Evolutionary conservation across 2,329 filamentous ascomycete genomes (phyloP).

Genomic region (Cercospora canescens): DNA sequence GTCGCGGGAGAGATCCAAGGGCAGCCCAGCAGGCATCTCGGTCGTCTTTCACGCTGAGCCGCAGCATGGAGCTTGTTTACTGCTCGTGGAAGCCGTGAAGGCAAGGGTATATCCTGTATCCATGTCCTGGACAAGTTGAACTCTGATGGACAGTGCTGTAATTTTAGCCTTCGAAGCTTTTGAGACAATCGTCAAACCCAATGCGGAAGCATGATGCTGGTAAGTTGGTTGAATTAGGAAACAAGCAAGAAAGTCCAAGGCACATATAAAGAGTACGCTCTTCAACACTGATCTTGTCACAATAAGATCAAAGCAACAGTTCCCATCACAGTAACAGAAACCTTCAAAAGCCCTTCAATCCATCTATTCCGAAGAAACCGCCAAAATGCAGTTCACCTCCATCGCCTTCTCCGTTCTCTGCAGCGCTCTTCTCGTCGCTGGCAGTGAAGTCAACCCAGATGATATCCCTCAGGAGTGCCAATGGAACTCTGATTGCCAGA

Average conservation of each 20-base stretch:
- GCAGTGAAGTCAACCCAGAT: background rate
- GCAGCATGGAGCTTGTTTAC: background rate
- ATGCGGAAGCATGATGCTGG: background rate
- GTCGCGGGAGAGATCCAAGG: background rate
- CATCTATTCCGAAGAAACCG: background rate
- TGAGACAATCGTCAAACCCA: background rate
- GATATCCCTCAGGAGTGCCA: background rate
- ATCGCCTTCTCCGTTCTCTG: background rate
- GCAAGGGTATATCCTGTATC: background rate
- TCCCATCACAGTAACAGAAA: background rate
- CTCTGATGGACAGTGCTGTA: background rate
- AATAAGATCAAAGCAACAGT: background rate
- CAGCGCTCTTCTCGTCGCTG: background rate
- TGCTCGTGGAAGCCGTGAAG: background rate
- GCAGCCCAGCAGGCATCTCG: background rate
- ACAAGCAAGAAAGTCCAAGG: background rate
- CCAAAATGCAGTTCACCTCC: background rate
- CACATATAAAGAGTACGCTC: background rate
- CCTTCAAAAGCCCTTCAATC: background rate
- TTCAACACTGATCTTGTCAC: background rate
- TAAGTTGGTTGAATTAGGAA: background rate
- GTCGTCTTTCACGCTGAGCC: background rate
- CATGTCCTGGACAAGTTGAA: background rate
- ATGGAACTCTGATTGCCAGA: background rate
- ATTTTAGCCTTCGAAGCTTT: background rate